A percentile compares a stretch with the other conserved stretches of the same genome.
Evolutionary conservation across 140 eudicot genomes (phyloP).

Genomic region (Anethum foeniculum): DNA sequence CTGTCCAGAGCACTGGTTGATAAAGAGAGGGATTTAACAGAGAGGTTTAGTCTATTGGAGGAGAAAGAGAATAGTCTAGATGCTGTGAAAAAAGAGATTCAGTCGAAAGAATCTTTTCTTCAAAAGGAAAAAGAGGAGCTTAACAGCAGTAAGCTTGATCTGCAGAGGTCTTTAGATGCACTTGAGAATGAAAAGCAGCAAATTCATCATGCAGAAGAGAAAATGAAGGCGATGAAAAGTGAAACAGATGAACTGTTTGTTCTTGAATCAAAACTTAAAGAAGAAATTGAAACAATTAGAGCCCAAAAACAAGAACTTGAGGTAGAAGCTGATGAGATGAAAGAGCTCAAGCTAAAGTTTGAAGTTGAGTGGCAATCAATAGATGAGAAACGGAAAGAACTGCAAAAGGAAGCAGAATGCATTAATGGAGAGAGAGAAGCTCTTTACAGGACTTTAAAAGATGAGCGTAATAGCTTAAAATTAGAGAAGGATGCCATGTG

Average conservation of each 20-base stretch:
- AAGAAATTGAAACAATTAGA: conserved; percentile 76
- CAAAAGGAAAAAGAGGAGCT: conserved; percentile 53
- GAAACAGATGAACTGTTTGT: conserved; percentile 66
- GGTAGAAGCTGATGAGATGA: conserved; percentile 65
- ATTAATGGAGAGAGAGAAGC: conserved; percentile 58
- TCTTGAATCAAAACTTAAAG: conserved; percentile 66
- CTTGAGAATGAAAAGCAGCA: conserved; percentile 51
- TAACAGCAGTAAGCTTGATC: conserved; percentile 23
- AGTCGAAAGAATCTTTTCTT: conserved; percentile 31
- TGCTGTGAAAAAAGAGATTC: conserved; percentile 39
- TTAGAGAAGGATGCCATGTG: conserved; percentile 62
- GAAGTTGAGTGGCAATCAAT: conserved; percentile 83
- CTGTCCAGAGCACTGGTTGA: conserved; percentile 42
- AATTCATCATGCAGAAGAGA: conserved; percentile 49
- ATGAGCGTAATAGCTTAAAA: conserved; percentile 70
- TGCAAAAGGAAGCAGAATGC: conserved; percentile 51
- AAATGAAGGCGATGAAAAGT: conserved; percentile 51
- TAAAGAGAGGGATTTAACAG: conserved; percentile 53
- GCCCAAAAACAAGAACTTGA: conserved; percentile 68
- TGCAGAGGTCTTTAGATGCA: conserved; percentile 40
- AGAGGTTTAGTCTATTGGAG: conserved; percentile 35
- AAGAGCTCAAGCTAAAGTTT: conserved; percentile 59
- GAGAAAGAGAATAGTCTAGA: conserved; percentile 47
- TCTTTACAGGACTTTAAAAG: conserved; percentile 57
- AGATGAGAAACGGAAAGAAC: conserved; percentile 84